Base-by-base conservation (phyloP, 2,329 filamentous ascomycete genomes). In the Paecilomyces sp. region DNA sequence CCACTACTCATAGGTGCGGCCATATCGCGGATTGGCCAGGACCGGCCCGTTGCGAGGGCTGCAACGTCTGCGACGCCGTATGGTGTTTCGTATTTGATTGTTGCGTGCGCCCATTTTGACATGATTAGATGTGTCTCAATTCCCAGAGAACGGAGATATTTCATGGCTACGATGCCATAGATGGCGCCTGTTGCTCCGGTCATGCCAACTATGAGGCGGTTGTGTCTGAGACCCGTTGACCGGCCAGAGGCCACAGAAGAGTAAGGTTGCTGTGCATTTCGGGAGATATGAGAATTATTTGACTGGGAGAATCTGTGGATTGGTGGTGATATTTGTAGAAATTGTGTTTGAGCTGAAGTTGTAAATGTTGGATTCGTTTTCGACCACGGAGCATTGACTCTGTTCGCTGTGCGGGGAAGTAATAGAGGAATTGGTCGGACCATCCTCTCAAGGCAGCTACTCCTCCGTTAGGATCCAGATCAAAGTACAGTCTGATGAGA, bases 171-270 rank as follows among this genome's bases (percentile, higher is more conserved):
- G 54, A 74, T 64, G 9, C 62, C 70, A 18, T 65, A 62, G 22
- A 67, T 61, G 12, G 68, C 61, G 4, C 71, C 71, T n/a, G 70
- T 74, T 34, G 70, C 70, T 3, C 71, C 70, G 8, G 71, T 72
- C 13, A 74, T 66, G 28, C 63, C 71, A 18, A 72, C 60, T 11
- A 72, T 63, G 55, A 71, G 51, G 22, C 51, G 51, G 22, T 53
- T 53, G 51, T 53, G 7, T 30, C 13, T 53, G 22, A 53, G 51
- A 13, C 51, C 22, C 12, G 51, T 53, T 28, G 22, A 11, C 22
- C 22, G 22, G 12, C 8, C 8, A 9, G 22, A 30, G 51, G 51
- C 22, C 22, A 15, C 7, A 18, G 36, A 47, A 47, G 36, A 47
- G 36, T 47, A 47, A 7, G 36, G 13, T 25, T 53, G 51, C 25